Percentiles rank a stretch among this genome's conserved stretches.
Conservation (phyloP, 768 basidiomycete genomes). For the Lyophyllum atratum region DNA sequence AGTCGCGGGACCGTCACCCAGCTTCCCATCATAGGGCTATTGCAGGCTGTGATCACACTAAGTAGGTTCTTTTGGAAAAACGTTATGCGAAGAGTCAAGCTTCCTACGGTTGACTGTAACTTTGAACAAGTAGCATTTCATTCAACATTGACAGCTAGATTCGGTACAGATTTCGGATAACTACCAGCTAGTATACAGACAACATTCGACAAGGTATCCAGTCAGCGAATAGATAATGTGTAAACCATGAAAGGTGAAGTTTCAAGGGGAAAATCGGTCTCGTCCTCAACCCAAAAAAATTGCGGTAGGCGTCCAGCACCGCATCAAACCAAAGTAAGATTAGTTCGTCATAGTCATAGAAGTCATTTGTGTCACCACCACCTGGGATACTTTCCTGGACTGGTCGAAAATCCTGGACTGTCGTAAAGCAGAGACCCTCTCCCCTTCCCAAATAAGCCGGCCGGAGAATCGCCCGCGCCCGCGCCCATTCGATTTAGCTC, state of each 20-base stretch:
- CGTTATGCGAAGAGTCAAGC: too few species aligned
- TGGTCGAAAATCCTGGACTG: conserved; percentile 62
- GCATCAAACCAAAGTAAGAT: conserved; percentile 5
- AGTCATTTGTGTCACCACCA: conserved; percentile 43
- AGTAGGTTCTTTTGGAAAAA: too few species aligned
- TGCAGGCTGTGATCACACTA: too few species aligned
- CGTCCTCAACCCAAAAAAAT: background rate
- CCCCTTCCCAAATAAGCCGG: conserved; percentile 64
- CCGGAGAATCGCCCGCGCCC: conserved; percentile 61
- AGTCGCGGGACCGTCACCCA: too few species aligned
- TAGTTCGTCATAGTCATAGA: conserved; percentile 11
- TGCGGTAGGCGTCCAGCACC: conserved; percentile 4
- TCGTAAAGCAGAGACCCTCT: conserved; percentile 62
- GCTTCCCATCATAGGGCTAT: too few species aligned
- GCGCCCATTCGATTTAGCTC: conserved; percentile 61
- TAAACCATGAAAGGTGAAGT: background rate
- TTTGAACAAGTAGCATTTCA: background rate
- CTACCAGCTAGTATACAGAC: conserved; percentile 7
- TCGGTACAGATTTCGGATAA: background rate
- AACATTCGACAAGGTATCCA: conserved; percentile 1
- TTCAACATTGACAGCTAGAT: background rate
- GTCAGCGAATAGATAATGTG: conserved; percentile 4
- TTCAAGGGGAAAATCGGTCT: background rate
- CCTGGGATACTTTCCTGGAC: conserved; percentile 53
- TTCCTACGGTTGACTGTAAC: too few species aligned